Conservation (phyloP, 1,139 yeast species). For the Debaryomycetaceae sp. region DNA sequence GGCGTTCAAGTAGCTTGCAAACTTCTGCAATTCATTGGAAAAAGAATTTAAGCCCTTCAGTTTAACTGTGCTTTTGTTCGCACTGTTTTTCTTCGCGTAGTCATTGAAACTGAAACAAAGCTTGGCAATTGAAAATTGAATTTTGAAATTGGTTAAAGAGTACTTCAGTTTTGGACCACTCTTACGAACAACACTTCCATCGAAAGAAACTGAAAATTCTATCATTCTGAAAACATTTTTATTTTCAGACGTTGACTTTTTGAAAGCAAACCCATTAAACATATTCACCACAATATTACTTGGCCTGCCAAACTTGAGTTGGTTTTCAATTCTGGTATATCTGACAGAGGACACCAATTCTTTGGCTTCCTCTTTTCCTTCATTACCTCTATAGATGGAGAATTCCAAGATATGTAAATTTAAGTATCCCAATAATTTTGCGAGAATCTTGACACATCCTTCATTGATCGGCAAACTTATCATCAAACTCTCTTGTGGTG, state of each 20-base stretch:
- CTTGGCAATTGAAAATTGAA: not conserved
- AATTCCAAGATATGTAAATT: not conserved
- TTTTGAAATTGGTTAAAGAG: not conserved
- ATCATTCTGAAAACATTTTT: conserved; percentile 27
- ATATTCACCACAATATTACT: conserved; percentile 22
- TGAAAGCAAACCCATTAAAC: conserved; percentile 28
- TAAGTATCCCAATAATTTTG: not conserved
- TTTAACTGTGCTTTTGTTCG: not conserved
- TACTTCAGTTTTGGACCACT: not conserved
- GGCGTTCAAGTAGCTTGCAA: not conserved
- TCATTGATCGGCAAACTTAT: not conserved
- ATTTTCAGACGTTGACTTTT: conserved; percentile 14
- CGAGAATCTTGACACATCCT: not conserved
- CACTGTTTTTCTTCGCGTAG: not conserved
- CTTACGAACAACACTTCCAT: conserved; percentile 12
- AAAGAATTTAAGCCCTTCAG: not conserved
- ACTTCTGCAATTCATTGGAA: not conserved
- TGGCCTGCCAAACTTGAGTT: conserved; percentile 16
- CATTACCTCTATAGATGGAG: not conserved
- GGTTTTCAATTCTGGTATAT: conserved; percentile 28
- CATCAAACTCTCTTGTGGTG: not conserved
- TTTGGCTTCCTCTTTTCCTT: not conserved
- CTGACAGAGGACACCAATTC: not conserved
- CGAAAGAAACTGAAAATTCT: conserved; percentile 26
- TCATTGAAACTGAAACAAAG: not conserved